Conservation (phyloP, 352 stramenopile species). For the Phytophthora pisi region DNA sequence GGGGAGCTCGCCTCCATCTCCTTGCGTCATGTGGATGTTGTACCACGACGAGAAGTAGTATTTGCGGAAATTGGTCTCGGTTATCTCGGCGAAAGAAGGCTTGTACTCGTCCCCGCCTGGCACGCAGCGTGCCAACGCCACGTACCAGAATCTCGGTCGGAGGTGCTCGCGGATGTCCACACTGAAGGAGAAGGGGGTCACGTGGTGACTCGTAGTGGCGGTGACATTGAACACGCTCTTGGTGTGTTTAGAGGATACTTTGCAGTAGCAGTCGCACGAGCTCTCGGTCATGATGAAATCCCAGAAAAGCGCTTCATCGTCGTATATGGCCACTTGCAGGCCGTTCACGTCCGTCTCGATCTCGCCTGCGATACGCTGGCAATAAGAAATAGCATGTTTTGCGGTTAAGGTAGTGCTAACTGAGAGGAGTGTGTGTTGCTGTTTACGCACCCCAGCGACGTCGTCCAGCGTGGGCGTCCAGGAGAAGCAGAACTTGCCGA, state of each 20-base stretch:
- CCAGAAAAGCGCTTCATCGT: slow-evolving; percentile 83
- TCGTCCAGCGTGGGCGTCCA: slow-evolving; percentile 62
- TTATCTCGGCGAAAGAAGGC: slow-evolving; percentile 72
- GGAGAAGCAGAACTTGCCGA: slow-evolving; percentile 87
- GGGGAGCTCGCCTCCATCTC: slow-evolving; percentile 63
- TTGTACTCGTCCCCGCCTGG: slow-evolving; percentile 63
- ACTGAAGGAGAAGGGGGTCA: slow-evolving; percentile 61
- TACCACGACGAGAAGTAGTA: slow-evolving; percentile 87
- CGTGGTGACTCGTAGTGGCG: slow-evolving; percentile 41
- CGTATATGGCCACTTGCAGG: slow-evolving; percentile 78
- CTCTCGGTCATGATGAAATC: slow-evolving; percentile 72
- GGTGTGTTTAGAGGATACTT: slow-evolving; percentile 67
- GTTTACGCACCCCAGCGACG: slow-evolving; percentile 51
- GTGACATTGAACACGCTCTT: slow-evolving; percentile 77
- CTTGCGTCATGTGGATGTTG: slow-evolving; percentile 78
- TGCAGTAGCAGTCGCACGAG: slow-evolving; percentile 73
- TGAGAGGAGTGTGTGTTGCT: background rate
- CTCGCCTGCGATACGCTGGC: slow-evolving; percentile 58
- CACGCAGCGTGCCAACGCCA: slow-evolving; percentile 74
- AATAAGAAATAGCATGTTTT: background rate
- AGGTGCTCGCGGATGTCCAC: slow-evolving; percentile 72
- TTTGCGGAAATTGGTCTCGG: slow-evolving; percentile 68
- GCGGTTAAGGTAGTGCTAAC: background rate
- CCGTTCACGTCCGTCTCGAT: slow-evolving; percentile 68
- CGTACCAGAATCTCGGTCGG: slow-evolving; percentile 73